These are phyloP conservation scores for Groenewaldozyma tartarivorans DNA, from an alignment of 805 yeast genomes.

Conservation along the genomic window DNA sequence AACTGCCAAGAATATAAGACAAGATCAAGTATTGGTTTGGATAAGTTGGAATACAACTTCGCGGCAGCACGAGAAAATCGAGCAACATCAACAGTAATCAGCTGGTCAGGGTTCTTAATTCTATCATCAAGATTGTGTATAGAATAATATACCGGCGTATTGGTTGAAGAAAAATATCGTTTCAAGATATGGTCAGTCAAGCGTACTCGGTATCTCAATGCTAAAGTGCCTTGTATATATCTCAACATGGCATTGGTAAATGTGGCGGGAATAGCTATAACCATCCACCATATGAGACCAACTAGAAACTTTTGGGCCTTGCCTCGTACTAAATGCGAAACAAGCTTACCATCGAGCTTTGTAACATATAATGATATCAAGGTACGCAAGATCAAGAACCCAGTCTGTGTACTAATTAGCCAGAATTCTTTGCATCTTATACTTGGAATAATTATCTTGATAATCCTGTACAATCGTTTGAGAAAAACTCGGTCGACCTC, in stretches of 20 bases:
- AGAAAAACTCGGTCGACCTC: slow-evolving; percentile 26
- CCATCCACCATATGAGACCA: slow-evolving; percentile 66
- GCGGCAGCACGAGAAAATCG: slow-evolving; percentile 65
- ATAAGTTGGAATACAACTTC: slow-evolving; percentile 67
- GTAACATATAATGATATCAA: slow-evolving; percentile 74
- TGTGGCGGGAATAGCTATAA: slow-evolving; percentile 79
- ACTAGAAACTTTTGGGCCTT: slow-evolving; percentile 54
- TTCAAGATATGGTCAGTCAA: slow-evolving; percentile 57
- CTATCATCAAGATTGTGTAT: slow-evolving; percentile 50
- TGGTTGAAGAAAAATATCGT: slow-evolving; percentile 60
- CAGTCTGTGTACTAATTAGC: slow-evolving; percentile 42
- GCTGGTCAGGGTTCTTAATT: slow-evolving; percentile 70
- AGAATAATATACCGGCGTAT: slow-evolving; percentile 61
- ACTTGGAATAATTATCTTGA: slow-evolving; percentile 27
- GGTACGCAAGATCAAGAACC: slow-evolving; percentile 57
- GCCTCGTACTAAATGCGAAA: slow-evolving; percentile 69
- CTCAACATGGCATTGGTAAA: slow-evolving; percentile 59
- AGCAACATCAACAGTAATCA: slow-evolving; percentile 72
- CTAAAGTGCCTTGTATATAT: slow-evolving; percentile 29
- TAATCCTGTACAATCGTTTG: slow-evolving; percentile 19
- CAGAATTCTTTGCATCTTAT: slow-evolving; percentile 24
- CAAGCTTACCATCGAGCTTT: slow-evolving; percentile 73
- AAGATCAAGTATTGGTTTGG: slow-evolving; percentile 77
- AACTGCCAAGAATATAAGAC: slow-evolving; percentile 72
- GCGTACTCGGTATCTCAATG: slow-evolving; percentile 44